phyloP scores from a whole-genome alignment of 1,139 yeast genomes.

The Schizosaccharomyces versatilis region DNA sequence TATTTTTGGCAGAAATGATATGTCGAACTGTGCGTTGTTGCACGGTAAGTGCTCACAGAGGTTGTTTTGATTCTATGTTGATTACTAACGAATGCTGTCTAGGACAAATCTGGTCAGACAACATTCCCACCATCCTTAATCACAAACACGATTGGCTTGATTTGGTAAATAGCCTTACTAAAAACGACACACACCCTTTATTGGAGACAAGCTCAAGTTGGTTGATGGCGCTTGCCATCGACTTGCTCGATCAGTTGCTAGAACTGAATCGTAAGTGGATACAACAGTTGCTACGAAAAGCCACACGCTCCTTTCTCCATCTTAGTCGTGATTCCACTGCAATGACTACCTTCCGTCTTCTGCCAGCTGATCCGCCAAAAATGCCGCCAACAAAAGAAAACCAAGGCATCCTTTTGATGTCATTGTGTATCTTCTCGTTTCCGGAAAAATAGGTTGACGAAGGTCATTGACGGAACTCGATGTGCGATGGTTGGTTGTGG shows the following conservation, averaged over 20 bases:
- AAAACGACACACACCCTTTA: not conserved
- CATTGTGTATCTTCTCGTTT: no score
- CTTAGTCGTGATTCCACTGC: no score
- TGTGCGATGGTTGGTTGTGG: no score
- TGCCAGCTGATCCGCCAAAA: no score
- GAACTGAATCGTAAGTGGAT: not conserved
- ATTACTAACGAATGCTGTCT: not conserved
- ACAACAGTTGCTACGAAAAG: not conserved
- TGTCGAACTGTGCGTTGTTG: conserved; percentile 9
- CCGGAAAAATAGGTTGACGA: no score
- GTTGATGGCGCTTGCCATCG: not conserved
- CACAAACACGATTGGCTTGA: not conserved
- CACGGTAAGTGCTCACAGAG: conserved; percentile 5
- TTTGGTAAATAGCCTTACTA: not conserved
- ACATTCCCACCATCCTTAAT: not conserved
- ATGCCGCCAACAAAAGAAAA: no score
- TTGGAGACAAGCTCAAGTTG: not conserved
- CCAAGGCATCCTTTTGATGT: no score
- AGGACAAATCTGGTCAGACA: conserved; percentile 2
- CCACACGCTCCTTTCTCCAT: no score
- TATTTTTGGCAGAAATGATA: conserved; percentile 10
- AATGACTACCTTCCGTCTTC: no score
- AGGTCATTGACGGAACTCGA: no score
- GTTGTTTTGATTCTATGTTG: not conserved
- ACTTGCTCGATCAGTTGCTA: not conserved